These are phyloP conservation scores for Aspergillus wentii DNA, from an alignment of 495 filamentous ascomycete species.

Conservation along the genomic window DNA sequence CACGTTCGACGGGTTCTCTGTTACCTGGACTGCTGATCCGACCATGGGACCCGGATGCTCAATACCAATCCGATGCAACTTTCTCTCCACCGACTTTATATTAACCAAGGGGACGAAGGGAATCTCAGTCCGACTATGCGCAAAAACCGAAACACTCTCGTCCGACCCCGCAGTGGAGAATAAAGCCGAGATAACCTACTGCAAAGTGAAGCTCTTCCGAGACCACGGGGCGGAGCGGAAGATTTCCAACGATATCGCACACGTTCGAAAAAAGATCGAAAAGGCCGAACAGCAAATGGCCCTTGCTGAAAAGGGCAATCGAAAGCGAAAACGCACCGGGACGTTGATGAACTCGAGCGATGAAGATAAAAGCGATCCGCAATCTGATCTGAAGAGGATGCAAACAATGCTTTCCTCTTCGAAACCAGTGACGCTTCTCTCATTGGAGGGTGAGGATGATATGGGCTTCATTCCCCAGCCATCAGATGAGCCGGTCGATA, in stretches of 20 bases:
- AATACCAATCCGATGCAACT: conserved; percentile 80
- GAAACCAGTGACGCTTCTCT: no score
- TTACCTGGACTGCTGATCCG: conserved; percentile 62
- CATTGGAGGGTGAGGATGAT: no score
- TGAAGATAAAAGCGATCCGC: no score
- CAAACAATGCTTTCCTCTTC: no score
- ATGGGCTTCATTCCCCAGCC: no score
- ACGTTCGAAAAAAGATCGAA: conserved; percentile 80
- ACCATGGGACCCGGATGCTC: conserved; percentile 37
- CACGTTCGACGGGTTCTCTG: conserved; percentile 79
- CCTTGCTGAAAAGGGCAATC: no score
- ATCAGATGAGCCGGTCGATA: no score
- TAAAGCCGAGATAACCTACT: conserved; percentile 67
- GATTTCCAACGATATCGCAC: conserved; percentile 74
- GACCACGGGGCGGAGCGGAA: conserved; percentile 86
- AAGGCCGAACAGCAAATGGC: conserved; percentile 79
- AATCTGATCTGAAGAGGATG: no score
- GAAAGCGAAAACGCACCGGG: no score
- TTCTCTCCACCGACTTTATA: conserved; percentile 84
- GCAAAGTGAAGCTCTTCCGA: conserved; percentile 83
- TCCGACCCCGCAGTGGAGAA: conserved; percentile 27
- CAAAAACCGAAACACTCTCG: conserved; percentile 64
- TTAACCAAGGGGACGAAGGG: conserved; percentile 88
- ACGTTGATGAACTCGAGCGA: no score
- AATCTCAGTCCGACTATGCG: conserved; percentile 75